phyloP scores from a whole-genome alignment of 73 alveolate genomes.

The Tetrahymena malaccensis region DNA sequence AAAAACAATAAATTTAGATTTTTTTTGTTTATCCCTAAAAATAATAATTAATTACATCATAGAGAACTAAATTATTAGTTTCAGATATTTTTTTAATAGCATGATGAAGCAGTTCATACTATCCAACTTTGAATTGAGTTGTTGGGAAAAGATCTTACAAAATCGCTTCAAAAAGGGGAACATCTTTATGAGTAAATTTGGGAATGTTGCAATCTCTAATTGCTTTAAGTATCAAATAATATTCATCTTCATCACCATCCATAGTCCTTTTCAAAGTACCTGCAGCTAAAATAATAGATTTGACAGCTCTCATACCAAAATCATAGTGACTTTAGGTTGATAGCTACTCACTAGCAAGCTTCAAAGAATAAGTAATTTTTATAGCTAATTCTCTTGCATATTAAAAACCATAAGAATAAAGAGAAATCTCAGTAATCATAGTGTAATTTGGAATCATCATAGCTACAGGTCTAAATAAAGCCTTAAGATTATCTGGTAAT shows the following conservation, averaged over 20 bases:
- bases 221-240: constrained; percentile 87
- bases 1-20: background rate
- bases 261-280: constrained; percentile 88
- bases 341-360: constrained; percentile 87
- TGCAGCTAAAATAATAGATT: constrained; percentile 93
- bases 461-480: constrained; percentile 84
- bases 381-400: constrained; percentile 84
- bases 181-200: constrained; percentile 89
- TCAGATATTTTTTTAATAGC: constrained; percentile 52
- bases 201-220: constrained; percentile 94
- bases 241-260: constrained; percentile 78
- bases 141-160: constrained; percentile 93
- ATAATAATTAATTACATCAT: background rate
- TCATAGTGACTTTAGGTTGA: constrained; percentile 93
- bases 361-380: constrained; percentile 77
- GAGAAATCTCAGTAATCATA: constrained; percentile 83
- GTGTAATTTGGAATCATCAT: constrained; percentile 89
- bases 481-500: constrained; percentile 91
- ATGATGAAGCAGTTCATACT: constrained; percentile 56
- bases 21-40: background rate
- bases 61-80: constrained; percentile 50
- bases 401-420: constrained; percentile 90
- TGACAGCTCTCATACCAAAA: constrained; percentile 98
- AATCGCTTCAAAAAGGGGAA: constrained; percentile 90
- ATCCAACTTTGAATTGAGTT: constrained; percentile 63